phyloP scores from a whole-genome alignment of 2,329 filamentous ascomycete genomes.

The Fusarium begoniae region DNA sequence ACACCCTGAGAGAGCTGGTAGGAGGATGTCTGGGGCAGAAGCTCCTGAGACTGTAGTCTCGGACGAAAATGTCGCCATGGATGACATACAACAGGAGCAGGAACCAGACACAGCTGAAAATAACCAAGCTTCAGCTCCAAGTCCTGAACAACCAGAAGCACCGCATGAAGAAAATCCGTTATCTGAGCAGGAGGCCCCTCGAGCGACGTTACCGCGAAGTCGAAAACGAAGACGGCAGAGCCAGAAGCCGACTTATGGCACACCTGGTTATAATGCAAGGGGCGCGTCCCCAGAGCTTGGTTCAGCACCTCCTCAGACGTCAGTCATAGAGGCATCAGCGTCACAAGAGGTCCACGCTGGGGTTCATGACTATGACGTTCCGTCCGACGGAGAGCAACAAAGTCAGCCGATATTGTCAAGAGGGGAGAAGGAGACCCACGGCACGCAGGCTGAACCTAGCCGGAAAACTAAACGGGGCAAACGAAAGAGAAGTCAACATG shows the following conservation, averaged over 20 bases:
- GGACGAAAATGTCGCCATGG: background rate
- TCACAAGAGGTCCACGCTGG: background rate
- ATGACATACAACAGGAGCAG: background rate
- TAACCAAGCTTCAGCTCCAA: background rate
- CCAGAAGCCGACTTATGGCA: constrained; percentile 14
- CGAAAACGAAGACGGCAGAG: constrained; percentile 12
- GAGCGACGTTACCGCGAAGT: background rate
- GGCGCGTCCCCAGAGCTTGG: constrained; percentile 24
- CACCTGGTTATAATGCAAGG: background rate
- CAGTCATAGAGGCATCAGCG: background rate
- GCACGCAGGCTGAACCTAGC: background rate
- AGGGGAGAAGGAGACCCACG: background rate
- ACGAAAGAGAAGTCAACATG: background rate
- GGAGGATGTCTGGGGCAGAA: background rate
- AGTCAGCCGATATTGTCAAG: background rate
- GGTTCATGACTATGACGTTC: background rate
- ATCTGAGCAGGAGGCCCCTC: background rate
- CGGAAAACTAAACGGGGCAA: background rate
- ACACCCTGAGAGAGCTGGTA: background rate
- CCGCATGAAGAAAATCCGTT: background rate
- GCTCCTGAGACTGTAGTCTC: background rate
- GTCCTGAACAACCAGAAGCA: background rate
- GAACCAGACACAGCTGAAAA: background rate
- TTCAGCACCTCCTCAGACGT: background rate
- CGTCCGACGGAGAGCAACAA: background rate